Evolutionary conservation across 192 early-diverging fungal genomes (phyloP), one percentile per base, ranked within the genome.

Genomic region (Podila epicladia): DNA sequence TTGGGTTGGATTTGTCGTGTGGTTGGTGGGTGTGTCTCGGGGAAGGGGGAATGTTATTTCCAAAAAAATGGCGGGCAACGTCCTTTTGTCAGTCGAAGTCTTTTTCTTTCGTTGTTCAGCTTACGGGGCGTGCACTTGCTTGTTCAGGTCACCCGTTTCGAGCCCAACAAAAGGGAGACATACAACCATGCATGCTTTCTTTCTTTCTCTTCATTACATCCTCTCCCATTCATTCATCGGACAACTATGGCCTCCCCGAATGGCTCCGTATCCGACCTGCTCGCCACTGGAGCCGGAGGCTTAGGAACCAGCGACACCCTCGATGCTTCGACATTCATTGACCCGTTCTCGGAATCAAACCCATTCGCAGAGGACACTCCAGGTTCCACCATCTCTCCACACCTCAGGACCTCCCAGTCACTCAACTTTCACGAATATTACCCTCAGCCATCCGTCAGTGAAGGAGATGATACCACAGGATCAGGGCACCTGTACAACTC

Each of bases 271-370:
- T 78, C 75, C n/a, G 75, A 78, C 69, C 59, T 78, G n/a, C 45
- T 79, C 53, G 69, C 69, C 0, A 63, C 69, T 32, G 65, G 58
- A 24, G 11, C 64, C 49, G 58, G 20, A 33, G 50, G 28, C 41
- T 38, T 58, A 17, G 26, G 17, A 9, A 29, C 11, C 17, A 53
- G 32, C 11, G 57, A 37, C 26, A 24, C 64, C 20, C 55, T 80
- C 22, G 77, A 80, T 57, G 77, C 77, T 0, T 80, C 77, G 9
- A 71, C 69, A n/a, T 80, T 73, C 31, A 55, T 80, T 19, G 77
- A 80, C 45, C 77, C 77, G 22, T 80, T 69, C 62, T 80, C 77
- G 53, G 77, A 80, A 33, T 80, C 77, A 24, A 80, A 80, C 45
- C 77, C 77, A 1, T 80, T 80, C 57, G 77, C 77, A 17, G 77